A percentile compares a stretch with the other conserved stretches of the same genome.
Conservation (phyloP, 345 rosid genomes). For the Hypericum perforatum region DNA sequence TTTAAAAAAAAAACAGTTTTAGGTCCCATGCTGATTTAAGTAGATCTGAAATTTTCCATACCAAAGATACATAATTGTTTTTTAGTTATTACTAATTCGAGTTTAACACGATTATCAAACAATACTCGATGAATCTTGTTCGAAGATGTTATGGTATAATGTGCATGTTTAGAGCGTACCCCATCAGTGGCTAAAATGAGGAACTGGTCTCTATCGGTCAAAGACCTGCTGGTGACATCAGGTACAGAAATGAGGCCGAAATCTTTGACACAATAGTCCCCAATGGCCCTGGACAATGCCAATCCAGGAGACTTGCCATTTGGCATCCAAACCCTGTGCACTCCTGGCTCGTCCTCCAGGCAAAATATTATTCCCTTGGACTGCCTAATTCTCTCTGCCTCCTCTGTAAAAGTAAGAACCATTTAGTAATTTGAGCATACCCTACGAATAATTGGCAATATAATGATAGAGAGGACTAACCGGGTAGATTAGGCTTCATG, state of each 20-base stretch:
- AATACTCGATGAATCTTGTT: not conserved
- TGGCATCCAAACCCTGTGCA: slow-evolving; percentile 69
- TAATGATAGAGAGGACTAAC: slow-evolving; percentile 18
- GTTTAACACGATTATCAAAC: no score
- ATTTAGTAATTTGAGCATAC: not conserved
- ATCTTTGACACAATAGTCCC: slow-evolving; percentile 78
- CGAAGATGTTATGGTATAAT: not conserved
- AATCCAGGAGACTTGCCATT: slow-evolving; percentile 51
- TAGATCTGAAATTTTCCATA: no score
- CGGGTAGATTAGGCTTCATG: slow-evolving; percentile 77
- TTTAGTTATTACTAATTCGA: not conserved
- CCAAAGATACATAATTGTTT: no score
- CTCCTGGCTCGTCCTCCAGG: slow-evolving; percentile 68
- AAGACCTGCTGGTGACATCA: slow-evolving; percentile 43
- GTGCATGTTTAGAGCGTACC: slow-evolving; percentile 20
- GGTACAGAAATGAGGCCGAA: slow-evolving; percentile 77
- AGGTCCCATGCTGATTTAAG: no score
- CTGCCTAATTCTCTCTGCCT: slow-evolving; percentile 62
- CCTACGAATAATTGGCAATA: not conserved
- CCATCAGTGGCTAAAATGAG: slow-evolving; percentile 80
- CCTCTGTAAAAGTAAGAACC: slow-evolving; percentile 39
- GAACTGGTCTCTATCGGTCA: slow-evolving; percentile 56
- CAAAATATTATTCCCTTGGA: slow-evolving; percentile 60
- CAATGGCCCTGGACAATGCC: slow-evolving; percentile 76
- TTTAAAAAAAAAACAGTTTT: no score